Conservation (phyloP, 768 basidiomycete species). For the Russula ochroleuca region DNA sequence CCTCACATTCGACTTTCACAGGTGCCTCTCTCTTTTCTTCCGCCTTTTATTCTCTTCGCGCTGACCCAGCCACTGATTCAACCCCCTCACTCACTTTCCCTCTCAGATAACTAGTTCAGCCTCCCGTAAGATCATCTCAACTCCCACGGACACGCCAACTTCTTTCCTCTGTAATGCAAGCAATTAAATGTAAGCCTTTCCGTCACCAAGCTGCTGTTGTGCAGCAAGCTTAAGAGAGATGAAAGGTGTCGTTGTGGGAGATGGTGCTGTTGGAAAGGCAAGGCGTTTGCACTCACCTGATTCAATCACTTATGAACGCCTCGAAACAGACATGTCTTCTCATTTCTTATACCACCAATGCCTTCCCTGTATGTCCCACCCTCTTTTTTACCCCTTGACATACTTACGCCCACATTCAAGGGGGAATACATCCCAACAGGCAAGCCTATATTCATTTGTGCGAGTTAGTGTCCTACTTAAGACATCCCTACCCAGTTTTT, state of each 20-base stretch:
- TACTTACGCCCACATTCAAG: constrained; percentile 38
- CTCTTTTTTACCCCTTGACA: constrained; percentile 13
- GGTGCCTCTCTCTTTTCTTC: not conserved
- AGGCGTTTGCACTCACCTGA: constrained; percentile 31
- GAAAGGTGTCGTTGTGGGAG: constrained; percentile 94
- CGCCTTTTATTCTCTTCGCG: not conserved
- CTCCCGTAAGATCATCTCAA: constrained; percentile 15
- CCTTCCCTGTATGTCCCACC: constrained; percentile 72
- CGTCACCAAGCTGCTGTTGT: not conserved
- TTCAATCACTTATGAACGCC: constrained; percentile 28
- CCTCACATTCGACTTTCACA: not conserved
- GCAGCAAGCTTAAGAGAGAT: constrained; percentile 32
- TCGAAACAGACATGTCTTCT: constrained; percentile 87
- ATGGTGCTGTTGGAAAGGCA: constrained; percentile 98
- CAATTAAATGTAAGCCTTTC: constrained; percentile 76
- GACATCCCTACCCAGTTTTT: constrained; percentile 59
- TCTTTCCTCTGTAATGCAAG: constrained; percentile 57
- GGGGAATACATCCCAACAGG: constrained; percentile 97
- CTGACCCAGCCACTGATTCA: constrained; percentile 3
- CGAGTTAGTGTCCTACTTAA: constrained; percentile 8
- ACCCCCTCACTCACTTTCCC: not conserved
- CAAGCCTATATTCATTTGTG: constrained; percentile 35
- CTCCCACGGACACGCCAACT: constrained; percentile 5
- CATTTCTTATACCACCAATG: constrained; percentile 99
- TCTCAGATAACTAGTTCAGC: constrained; percentile 3